phyloP scores from a whole-genome alignment of 345 rosid genomes.

The Rhodamnia argentea region DNA sequence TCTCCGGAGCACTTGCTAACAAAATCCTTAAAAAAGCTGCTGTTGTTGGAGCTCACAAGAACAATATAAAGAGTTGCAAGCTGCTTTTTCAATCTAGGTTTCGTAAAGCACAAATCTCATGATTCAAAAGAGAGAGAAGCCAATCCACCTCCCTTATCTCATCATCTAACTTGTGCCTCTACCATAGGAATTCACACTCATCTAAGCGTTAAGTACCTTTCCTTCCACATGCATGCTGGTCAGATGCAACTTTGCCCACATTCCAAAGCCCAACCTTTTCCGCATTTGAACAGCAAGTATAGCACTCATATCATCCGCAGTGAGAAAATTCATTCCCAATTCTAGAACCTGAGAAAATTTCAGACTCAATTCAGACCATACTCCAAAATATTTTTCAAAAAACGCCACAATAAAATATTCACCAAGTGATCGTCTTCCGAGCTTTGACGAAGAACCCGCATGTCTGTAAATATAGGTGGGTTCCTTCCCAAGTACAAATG shows the following conservation, averaged over 20 bases:
- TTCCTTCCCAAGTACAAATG: slow-evolving; percentile 87
- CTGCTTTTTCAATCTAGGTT: background rate
- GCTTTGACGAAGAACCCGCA: slow-evolving; percentile 66
- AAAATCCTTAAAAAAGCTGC: background rate
- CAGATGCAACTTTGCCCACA: slow-evolving; percentile 85
- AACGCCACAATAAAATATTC: background rate
- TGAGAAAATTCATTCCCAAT: slow-evolving; percentile 84
- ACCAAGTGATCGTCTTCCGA: slow-evolving; percentile 92
- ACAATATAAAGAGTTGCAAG: background rate
- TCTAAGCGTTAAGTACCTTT: slow-evolving; percentile 35
- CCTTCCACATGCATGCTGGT: slow-evolving; percentile 99
- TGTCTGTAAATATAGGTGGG: slow-evolving; percentile 83
- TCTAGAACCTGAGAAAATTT: slow-evolving; percentile 54
- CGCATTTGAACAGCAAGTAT: slow-evolving; percentile 74
- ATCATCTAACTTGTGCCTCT: background rate
- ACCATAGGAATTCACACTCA: background rate
- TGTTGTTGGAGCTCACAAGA: background rate
- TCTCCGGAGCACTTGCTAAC: background rate
- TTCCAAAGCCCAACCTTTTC: slow-evolving; percentile 86
- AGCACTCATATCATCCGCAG: slow-evolving; percentile 94
- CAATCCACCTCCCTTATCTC: background rate
- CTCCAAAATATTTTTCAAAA: background rate
- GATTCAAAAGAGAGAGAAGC: background rate
- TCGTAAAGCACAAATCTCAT: background rate
- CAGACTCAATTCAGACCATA: background rate